These are phyloP conservation scores for Candida multigemmis DNA, from an alignment of 805 yeast species.

Conservation along the genomic window DNA sequence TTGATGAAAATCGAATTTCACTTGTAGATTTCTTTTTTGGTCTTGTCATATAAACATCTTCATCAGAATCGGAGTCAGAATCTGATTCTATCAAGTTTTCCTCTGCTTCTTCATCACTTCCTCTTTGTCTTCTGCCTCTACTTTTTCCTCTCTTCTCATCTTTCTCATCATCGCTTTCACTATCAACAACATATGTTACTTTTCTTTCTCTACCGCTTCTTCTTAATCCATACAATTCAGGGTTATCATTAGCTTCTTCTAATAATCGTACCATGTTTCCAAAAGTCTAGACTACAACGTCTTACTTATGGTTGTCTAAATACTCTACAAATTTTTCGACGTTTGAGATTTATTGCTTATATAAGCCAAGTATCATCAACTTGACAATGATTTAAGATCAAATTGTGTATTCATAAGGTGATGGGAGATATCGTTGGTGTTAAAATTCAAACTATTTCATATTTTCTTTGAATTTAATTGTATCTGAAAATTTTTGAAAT, in stretches of 20 bases:
- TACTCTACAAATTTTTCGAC: too few species aligned
- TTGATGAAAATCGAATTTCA: conserved; percentile 70
- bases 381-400: too few species aligned
- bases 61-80: conserved; percentile 10
- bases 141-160: conserved; percentile 20
- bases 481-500: too few species aligned
- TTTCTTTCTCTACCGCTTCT: conserved; percentile 60
- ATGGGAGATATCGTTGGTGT: too few species aligned
- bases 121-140: conserved; percentile 8
- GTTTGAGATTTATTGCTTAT: too few species aligned
- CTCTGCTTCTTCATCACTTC: conserved; percentile 7
- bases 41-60: conserved; percentile 8
- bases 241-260: conserved; percentile 55
- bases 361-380: too few species aligned
- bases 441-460: too few species aligned
- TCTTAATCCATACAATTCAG: conserved; percentile 78
- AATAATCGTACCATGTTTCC: too few species aligned
- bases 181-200: conserved; percentile 21
- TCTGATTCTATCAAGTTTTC: conserved; percentile 16
- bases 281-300: too few species aligned
- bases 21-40: conserved; percentile 9
- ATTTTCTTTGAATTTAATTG: too few species aligned
- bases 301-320: too few species aligned
- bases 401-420: too few species aligned
- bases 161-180: conserved; percentile 27